Percentiles rank a stretch among this genome's conserved stretches.
Conservation (phyloP, 305 asterid genomes). For the Withania somnifera region DNA sequence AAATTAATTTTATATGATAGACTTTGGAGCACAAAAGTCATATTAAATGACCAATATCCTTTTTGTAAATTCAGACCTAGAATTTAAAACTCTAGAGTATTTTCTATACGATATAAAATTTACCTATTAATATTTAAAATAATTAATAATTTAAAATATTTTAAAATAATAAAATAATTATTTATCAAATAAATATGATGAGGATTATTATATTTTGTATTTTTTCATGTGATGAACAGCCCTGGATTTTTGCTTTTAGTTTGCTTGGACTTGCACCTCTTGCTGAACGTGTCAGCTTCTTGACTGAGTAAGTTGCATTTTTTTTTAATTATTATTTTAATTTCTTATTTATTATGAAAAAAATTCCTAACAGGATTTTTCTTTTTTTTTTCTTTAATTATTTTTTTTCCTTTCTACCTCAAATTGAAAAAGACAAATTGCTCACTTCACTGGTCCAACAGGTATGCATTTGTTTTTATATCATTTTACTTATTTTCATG, state of each 20-base stretch:
- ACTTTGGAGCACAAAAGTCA: too few species aligned
- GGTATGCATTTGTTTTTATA: slow-evolving; percentile 8
- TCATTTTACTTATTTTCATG: too few species aligned
- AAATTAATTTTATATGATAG: too few species aligned
- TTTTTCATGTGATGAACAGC: slow-evolving; percentile 4
- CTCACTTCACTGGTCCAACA: slow-evolving; percentile 37
- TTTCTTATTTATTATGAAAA: neutral
- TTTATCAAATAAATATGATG: neutral
- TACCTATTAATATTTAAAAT: too few species aligned
- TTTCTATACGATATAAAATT: too few species aligned
- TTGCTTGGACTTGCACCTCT: slow-evolving; percentile 34
- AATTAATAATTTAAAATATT: neutral
- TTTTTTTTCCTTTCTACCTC: neutral
- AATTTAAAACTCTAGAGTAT: too few species aligned
- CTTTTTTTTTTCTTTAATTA: neutral
- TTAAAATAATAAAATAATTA: neutral
- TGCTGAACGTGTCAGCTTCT: slow-evolving; percentile 38
- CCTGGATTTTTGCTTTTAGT: slow-evolving; percentile 34
- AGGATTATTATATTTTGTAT: neutral
- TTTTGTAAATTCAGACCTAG: too few species aligned
- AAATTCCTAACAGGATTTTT: neutral
- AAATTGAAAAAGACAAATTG: slow-evolving; percentile 22
- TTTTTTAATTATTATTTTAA: neutral
- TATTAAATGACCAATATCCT: too few species aligned
- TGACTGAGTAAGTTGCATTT: slow-evolving; percentile 28